Evolutionary conservation across 495 filamentous ascomycete species (phyloP).

Genomic region (Thermothielavioides terrestris): DNA sequence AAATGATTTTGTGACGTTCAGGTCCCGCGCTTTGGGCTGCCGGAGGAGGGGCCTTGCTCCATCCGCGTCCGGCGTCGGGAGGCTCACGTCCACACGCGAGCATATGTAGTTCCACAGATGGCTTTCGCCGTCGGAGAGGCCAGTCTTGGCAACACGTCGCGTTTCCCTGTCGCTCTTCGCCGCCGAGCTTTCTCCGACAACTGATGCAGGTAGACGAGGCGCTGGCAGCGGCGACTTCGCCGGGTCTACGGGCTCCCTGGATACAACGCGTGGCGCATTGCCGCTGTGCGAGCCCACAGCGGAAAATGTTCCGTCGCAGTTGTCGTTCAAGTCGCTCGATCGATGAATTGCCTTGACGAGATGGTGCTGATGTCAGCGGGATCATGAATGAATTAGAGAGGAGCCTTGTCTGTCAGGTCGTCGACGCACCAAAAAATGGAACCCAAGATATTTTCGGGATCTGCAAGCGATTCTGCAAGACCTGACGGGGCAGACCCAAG

Average conservation of each 20-base stretch:
- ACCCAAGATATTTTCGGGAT: neutral
- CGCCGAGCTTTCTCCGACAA: neutral
- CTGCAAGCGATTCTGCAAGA: slow-evolving; percentile 7
- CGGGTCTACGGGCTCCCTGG: slow-evolving; percentile 4
- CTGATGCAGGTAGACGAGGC: neutral
- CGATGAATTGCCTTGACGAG: neutral
- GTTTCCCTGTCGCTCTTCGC: neutral
- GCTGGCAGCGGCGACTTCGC: neutral
- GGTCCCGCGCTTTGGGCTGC: neutral
- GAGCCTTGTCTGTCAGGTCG: no score
- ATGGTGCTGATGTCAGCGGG: no score
- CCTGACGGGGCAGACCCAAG: slow-evolving; percentile 15
- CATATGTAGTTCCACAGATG: slow-evolving; percentile 2
- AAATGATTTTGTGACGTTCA: neutral
- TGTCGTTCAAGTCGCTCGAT: slow-evolving; percentile 5
- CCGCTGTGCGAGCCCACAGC: neutral
- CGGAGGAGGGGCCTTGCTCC: neutral
- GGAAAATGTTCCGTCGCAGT: slow-evolving; percentile 12
- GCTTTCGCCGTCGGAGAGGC: neutral
- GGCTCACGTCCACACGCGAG: neutral
- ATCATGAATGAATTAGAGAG: no score
- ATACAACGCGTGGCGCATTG: slow-evolving; percentile 7
- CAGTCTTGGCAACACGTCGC: neutral
- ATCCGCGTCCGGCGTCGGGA: neutral
- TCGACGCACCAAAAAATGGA: slow-evolving; percentile 7